Base-by-base conservation (phyloP, 768 basidiomycete genomes). In the Trametes coccinea region DNA sequence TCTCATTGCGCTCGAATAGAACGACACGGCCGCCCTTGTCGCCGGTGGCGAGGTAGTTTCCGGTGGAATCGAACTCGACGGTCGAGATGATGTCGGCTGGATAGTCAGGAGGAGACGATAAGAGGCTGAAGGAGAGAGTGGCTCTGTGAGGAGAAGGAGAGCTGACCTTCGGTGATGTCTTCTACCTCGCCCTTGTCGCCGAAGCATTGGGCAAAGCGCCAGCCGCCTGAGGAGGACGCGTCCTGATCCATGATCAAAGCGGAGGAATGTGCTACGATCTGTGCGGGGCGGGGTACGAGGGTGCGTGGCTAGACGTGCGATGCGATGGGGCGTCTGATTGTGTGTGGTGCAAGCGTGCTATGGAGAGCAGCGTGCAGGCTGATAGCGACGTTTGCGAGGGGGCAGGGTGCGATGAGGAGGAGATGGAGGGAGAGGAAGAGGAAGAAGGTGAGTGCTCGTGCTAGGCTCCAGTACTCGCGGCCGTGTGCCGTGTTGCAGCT, bases 171-270 rank as follows among this genome's bases (percentile, higher is more conserved):
- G 62, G 97, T 99, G 73, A 99, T 98, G 76, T 99, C 97, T 73
- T 98, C 97, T 39, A 98, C 96, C 75, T 97, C 92, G 69, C 92
- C 96, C 84, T 99, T 99, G 84, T 99, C 97, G 66, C 97, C 97
- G 73, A 99, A 99, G 79, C 97, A 99, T 73, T 99, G 97, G 56
- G 97, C 96, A 79, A 99, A 99, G 70, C 96, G 89, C 97, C 97
- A 99, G 70, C 89, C 90, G 70, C 90, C 89, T 73, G 89, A 90
- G 70, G 87, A 84, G 56, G 84, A 83, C 76, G 90, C 86, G 78
- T 93, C 92, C 76, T 87, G 85, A 75, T 93, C 92, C 92, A 93
- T 90, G 71, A 60, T 74, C 74, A 72, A 75, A 60, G 61, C 65
- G 43, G 58, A 52, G 34, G 60, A 52, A 60, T 61, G 52, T 50